Conservation (phyloP, 768 basidiomycete species). For the Tephrocybe sp. region DNA sequence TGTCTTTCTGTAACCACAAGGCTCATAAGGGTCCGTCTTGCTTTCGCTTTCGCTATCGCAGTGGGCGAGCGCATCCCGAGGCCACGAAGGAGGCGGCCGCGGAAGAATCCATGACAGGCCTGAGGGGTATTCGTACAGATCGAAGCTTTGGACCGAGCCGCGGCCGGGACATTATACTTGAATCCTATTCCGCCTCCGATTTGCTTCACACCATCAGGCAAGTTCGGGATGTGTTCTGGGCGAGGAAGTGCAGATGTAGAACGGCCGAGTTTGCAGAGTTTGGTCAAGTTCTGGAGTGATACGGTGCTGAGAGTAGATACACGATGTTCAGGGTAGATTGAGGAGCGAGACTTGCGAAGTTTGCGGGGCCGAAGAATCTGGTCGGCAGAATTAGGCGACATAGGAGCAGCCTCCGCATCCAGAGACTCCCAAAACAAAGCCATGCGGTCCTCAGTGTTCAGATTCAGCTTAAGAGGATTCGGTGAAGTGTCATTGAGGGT, state of each 20-base stretch:
- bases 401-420: slow-evolving; percentile 33
- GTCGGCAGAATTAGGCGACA: slow-evolving; percentile 19
- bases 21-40: slow-evolving; percentile 10
- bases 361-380: slow-evolving; percentile 30
- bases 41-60: slow-evolving; percentile 12
- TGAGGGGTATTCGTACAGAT: slow-evolving; percentile 19
- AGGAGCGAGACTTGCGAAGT: slow-evolving; percentile 38
- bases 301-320: slow-evolving; percentile 31
- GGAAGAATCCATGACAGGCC: slow-evolving; percentile 19
- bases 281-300: slow-evolving; percentile 33
- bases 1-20: slow-evolving; percentile 1
- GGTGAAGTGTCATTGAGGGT: slow-evolving; percentile 11
- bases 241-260: slow-evolving; percentile 27
- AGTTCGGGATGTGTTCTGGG: slow-evolving; percentile 21
- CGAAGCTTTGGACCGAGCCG: slow-evolving; percentile 24
- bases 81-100: slow-evolving; percentile 8
- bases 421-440: slow-evolving; percentile 45
- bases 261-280: slow-evolving; percentile 37
- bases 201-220: slow-evolving; percentile 47
- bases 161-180: slow-evolving; percentile 35
- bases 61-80: slow-evolving; percentile 16
- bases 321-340: slow-evolving; percentile 25
- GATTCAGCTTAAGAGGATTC: slow-evolving; percentile 19
- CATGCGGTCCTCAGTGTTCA: slow-evolving; percentile 25
- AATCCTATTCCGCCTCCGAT: slow-evolving; percentile 56